Evolutionary conservation across 2,329 filamentous ascomycete species (phyloP).

Genomic region (Phialophora verrucosa): DNA sequence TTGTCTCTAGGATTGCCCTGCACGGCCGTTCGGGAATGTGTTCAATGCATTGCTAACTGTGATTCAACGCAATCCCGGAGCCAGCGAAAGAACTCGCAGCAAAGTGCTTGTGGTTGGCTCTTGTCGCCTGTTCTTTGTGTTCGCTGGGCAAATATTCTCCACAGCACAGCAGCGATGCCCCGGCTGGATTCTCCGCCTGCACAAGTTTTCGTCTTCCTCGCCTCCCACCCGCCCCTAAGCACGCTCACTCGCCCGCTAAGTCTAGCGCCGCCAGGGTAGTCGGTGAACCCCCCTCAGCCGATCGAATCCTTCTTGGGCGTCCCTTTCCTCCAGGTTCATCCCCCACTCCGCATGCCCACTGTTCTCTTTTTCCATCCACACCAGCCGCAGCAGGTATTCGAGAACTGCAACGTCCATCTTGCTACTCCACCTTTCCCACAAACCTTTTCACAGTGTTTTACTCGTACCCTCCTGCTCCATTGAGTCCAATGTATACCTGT

Average conservation of each 20-base stretch:
- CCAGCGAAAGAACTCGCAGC: neutral
- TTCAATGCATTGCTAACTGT: slow-evolving; percentile 1
- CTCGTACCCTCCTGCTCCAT: neutral
- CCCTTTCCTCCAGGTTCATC: slow-evolving; percentile 20
- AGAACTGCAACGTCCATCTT: slow-evolving; percentile 10
- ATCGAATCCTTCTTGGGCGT: slow-evolving; percentile 6
- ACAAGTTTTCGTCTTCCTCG: slow-evolving; percentile 20
- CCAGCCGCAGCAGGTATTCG: neutral
- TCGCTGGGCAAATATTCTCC: neutral
- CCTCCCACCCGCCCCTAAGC: slow-evolving; percentile 21
- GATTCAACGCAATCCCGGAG: neutral
- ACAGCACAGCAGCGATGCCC: neutral
- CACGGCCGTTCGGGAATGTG: slow-evolving; percentile 1
- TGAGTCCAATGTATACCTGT: neutral
- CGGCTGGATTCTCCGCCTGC: slow-evolving; percentile 1
- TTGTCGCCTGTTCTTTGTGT: neutral
- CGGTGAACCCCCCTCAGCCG: slow-evolving; percentile 4
- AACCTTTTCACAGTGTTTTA: neutral
- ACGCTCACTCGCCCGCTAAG: slow-evolving; percentile 5
- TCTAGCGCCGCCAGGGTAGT: slow-evolving; percentile 14
- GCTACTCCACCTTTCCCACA: slow-evolving; percentile 8
- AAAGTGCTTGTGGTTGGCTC: neutral
- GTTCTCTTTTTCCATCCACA: slow-evolving; percentile 16
- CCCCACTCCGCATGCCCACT: slow-evolving; percentile 17
- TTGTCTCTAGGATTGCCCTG: slow-evolving; percentile 9